phyloP scores from a whole-genome alignment of 2,329 filamentous ascomycete species.

The Delphinella strobiligena region DNA sequence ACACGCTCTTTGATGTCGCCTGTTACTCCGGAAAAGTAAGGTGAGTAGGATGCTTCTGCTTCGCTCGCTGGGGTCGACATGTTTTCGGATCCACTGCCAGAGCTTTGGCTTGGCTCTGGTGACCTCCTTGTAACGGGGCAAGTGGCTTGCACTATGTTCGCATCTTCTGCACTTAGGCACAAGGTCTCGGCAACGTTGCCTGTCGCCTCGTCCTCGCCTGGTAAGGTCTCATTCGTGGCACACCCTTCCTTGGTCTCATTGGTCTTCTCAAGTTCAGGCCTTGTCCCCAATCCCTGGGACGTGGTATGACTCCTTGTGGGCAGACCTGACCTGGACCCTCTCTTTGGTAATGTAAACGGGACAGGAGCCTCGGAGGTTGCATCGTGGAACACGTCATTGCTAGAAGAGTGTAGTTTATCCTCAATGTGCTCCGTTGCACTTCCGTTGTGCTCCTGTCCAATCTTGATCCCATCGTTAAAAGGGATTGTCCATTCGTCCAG shows the following conservation, averaged over 20 bases:
- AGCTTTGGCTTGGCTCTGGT: slow-evolving; percentile 2
- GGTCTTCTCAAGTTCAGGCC: no score
- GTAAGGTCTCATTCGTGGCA: no score
- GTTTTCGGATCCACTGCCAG: slow-evolving; percentile 4
- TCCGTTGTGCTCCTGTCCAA: slow-evolving; percentile 12
- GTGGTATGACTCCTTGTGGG: no score
- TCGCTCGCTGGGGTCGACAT: background rate
- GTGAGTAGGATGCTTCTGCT: slow-evolving; percentile 8
- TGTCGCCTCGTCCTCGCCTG: no score
- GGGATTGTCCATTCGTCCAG: no score
- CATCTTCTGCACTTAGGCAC: background rate
- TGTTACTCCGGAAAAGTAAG: slow-evolving; percentile 15
- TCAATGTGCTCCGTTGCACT: slow-evolving; percentile 14
- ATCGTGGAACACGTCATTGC: slow-evolving; percentile 9
- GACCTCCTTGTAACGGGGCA: slow-evolving; percentile 4
- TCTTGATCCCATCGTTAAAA: slow-evolving; percentile 3
- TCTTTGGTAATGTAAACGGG: no score
- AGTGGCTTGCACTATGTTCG: background rate
- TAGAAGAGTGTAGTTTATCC: slow-evolving; percentile 5
- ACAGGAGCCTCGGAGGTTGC: slow-evolving; percentile 3
- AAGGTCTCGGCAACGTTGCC: no score
- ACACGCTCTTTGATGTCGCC: slow-evolving; percentile 10
- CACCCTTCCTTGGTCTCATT: no score
- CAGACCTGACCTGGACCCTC: no score
- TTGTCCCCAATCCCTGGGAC: no score